Percentiles rank a stretch among this genome's conserved stretches.
These are phyloP conservation scores for Telfairia occidentalis DNA, from an alignment of 331 rosid species.

Conservation along the genomic window DNA sequence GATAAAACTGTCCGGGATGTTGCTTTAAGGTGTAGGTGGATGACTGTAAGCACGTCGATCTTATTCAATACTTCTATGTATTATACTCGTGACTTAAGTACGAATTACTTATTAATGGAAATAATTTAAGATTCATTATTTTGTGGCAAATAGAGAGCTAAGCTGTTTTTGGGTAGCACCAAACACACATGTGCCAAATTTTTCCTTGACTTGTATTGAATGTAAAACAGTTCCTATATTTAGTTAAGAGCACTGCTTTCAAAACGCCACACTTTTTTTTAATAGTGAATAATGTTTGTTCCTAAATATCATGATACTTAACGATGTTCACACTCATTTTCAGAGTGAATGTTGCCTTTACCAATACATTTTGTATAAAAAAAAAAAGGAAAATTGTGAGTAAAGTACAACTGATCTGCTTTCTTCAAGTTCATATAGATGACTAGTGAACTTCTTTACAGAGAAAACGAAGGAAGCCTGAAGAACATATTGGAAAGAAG, in stretches of 20 bases:
- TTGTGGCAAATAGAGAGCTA: not conserved
- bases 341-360: not conserved
- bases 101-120: not conserved
- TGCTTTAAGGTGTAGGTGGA: slow-evolving; percentile 99
- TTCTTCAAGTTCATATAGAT: slow-evolving; percentile 16
- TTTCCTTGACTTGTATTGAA: not conserved
- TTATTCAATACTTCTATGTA: not conserved
- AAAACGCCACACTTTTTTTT: not conserved
- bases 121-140: not conserved
- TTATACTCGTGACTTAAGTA: not conserved
- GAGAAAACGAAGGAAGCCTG: slow-evolving; percentile 91
- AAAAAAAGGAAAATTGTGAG: not conserved
- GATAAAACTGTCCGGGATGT: slow-evolving; percentile 98
- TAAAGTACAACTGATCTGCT: slow-evolving; percentile 1
- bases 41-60: slow-evolving; percentile 62
- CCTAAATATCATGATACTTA: not conserved
- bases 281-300: not conserved
- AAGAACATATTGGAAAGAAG: slow-evolving; percentile 73
- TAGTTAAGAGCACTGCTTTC: not conserved
- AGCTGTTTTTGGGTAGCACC: not conserved
- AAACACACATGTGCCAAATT: not conserved
- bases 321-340: no score
- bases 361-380: not conserved
- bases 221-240: not conserved
- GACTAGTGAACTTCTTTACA: slow-evolving; percentile 31